These are phyloP conservation scores for Mytilinidion resinicola DNA, from an alignment of 495 filamentous ascomycete species.

Conservation along the genomic window DNA sequence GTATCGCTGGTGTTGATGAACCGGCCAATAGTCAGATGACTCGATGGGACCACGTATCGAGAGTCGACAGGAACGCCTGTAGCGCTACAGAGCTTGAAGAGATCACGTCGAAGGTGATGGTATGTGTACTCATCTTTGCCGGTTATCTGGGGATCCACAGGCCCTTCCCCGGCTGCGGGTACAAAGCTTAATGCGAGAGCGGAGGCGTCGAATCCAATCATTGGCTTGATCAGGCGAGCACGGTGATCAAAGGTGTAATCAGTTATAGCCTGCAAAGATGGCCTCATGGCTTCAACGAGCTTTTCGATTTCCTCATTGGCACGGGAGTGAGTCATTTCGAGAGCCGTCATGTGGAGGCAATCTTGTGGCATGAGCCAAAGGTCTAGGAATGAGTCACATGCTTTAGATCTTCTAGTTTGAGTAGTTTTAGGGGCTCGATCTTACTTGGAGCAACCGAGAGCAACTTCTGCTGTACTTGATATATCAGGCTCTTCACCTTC, in stretches of 20 bases:
- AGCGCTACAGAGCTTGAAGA: conserved; percentile 53
- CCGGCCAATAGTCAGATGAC: conserved; percentile 80
- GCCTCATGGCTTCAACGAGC: conserved; percentile 49
- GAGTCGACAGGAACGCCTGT: conserved; percentile 58
- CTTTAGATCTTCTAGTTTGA: background rate
- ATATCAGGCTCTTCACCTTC: conserved; percentile 58
- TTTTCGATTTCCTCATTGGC: conserved; percentile 54
- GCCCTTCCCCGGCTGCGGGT: conserved; percentile 58
- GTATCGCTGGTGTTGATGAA: conserved; percentile 57
- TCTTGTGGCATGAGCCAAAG: conserved; percentile 79
- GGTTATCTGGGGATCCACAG: conserved; percentile 26
- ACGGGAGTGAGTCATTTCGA: conserved; percentile 71
- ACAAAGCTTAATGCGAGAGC: conserved; percentile 82
- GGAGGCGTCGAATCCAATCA: conserved; percentile 75
- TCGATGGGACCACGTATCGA: conserved; percentile 78
- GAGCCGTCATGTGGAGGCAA: conserved; percentile 75
- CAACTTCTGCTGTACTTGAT: conserved; percentile 61
- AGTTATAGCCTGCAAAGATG: conserved; percentile 48
- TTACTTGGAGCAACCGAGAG: conserved; percentile 57
- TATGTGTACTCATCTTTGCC: conserved; percentile 66
- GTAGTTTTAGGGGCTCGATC: conserved; percentile 23
- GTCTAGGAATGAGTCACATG: conserved; percentile 39
- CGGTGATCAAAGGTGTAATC: conserved; percentile 57
- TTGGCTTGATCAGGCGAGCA: conserved; percentile 69
- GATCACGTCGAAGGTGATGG: conserved; percentile 79